Evolutionary conservation across 2,329 filamentous ascomycete genomes (phyloP), one percentile per base, ranked within the genome.

Genomic region (Apiospora phragmitis): DNA sequence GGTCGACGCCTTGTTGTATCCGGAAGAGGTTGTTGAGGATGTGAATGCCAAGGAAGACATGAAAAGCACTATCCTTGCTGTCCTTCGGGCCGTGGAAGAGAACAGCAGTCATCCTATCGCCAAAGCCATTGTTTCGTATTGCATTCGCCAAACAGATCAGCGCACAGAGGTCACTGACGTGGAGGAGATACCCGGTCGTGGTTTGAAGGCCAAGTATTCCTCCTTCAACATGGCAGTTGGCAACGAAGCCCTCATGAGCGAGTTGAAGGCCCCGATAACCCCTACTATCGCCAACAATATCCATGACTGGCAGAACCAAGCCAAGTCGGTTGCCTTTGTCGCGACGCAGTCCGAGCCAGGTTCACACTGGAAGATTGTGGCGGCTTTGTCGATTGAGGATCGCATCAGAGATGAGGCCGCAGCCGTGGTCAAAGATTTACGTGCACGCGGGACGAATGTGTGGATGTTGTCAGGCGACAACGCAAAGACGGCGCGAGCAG

Each of bases 391-490:
- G 65, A 91, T 95, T 67, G 91, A 94, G 0, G 95, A 98, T 75
- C 90, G 93, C 1, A 88, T 97, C 73, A 92, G 95, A 2, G 87
- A 89, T 0, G 93, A 97, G 80, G 91, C 94, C 0, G 81, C 83
- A 1, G 77, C 83, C 9, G 90, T 95, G 24, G 87, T 97, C 71
- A 80, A 82, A 8, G 85, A 90, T 1, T 88, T 97, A 0, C 87
- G 89, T 59, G 81, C 86, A 5, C 88, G 88, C 21, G 90, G 92
- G 26, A 91, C 93, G 65, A 88, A 91, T 42, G 92, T 97, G 4
- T 97, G 92, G 90, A 97, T 98, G 94, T 90, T 97, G 47, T 97
- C 94, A 0, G 95, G 95, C 41, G 95, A 98, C 83, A 97, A 97
- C 77, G 83, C 85, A n/a, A 90, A 85, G n/a, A 98, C 95, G 0